These are phyloP conservation scores for Neurospora hispaniola DNA, from an alignment of 495 filamentous ascomycete species.

Conservation along the genomic window DNA sequence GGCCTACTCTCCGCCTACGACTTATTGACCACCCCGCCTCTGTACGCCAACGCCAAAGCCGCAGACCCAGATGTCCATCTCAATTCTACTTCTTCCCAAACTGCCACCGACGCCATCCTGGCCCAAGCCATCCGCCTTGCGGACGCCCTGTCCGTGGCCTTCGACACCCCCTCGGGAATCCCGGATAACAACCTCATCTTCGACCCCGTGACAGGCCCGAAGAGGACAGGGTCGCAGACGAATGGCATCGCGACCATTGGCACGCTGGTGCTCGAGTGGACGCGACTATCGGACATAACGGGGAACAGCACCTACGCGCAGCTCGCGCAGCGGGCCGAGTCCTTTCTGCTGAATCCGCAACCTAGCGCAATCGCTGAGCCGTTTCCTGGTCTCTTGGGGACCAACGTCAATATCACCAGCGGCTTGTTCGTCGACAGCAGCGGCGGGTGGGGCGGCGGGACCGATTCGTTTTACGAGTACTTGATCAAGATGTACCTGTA, in stretches of 20 bases:
- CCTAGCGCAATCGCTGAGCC: conserved; percentile 50
- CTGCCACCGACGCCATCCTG: conserved; percentile 33
- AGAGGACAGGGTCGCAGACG: conserved; percentile 34
- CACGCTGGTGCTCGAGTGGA: conserved; percentile 77
- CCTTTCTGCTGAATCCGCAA: conserved; percentile 57
- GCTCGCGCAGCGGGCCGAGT: conserved; percentile 59
- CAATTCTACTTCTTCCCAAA: too few species aligned
- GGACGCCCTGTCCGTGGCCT: conserved; percentile 64
- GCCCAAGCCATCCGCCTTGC: conserved; percentile 59
- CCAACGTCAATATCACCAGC: conserved; percentile 48
- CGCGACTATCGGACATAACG: conserved; percentile 66
- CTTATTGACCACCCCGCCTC: conserved; percentile 56
- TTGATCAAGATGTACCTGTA: conserved; percentile 92
- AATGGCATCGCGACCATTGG: conserved; percentile 66
- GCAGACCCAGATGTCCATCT: too few species aligned
- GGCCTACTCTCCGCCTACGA: conserved; percentile 78
- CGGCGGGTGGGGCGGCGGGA: conserved; percentile 74
- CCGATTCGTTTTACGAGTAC: conserved; percentile 86
- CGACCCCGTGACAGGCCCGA: conserved; percentile 24
- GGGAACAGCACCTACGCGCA: conserved; percentile 53
- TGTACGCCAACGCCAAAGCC: too few species aligned
- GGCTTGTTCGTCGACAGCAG: conserved; percentile 56
- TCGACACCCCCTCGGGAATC: conserved; percentile 64
- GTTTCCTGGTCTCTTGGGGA: conserved; percentile 70
- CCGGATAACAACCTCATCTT: conserved; percentile 66